Evolutionary conservation across 208 protist species (phyloP).

Genomic region (Phytomonas sp.): DNA sequence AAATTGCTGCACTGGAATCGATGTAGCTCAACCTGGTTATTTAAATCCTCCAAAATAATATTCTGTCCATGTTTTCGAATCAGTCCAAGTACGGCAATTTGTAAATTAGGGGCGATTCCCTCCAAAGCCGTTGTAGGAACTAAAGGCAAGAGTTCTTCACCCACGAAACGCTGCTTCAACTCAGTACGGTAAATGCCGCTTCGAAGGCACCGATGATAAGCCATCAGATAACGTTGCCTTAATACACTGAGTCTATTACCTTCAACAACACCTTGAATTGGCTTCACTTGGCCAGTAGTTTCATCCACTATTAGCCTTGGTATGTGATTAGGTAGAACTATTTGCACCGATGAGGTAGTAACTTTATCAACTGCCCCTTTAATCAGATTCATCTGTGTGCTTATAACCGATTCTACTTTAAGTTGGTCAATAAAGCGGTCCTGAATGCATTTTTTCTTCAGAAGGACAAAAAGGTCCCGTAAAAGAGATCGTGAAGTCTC

Average conservation of each 20-base stretch:
- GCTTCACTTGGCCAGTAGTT: slow-evolving; percentile 45
- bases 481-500: slow-evolving; percentile 38
- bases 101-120: slow-evolving; percentile 39
- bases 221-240: slow-evolving; percentile 71
- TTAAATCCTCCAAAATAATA: slow-evolving; percentile 65
- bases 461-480: slow-evolving; percentile 55
- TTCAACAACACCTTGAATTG: slow-evolving; percentile 3
- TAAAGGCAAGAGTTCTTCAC: slow-evolving; percentile 40
- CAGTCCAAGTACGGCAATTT: slow-evolving; percentile 75
- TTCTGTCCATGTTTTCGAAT: slow-evolving; percentile 32
- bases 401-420: slow-evolving; percentile 49
- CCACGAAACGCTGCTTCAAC: slow-evolving; percentile 27
- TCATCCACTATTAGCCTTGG: slow-evolving; percentile 64
- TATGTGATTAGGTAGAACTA: slow-evolving; percentile 33
- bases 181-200: slow-evolving; percentile 65
- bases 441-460: slow-evolving; percentile 45
- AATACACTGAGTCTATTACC: slow-evolving; percentile 45
- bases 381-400: slow-evolving; percentile 36
- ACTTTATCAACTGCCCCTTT: slow-evolving; percentile 25
- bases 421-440: slow-evolving; percentile 42
- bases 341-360: slow-evolving; percentile 20
- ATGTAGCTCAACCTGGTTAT: slow-evolving; percentile 36
- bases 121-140: slow-evolving; percentile 72
- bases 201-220: slow-evolving; percentile 61
- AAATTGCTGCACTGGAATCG: slow-evolving; percentile 19